These are phyloP conservation scores for Turnera subulata DNA, from an alignment of 345 rosid genomes.

Conservation along the genomic window DNA sequence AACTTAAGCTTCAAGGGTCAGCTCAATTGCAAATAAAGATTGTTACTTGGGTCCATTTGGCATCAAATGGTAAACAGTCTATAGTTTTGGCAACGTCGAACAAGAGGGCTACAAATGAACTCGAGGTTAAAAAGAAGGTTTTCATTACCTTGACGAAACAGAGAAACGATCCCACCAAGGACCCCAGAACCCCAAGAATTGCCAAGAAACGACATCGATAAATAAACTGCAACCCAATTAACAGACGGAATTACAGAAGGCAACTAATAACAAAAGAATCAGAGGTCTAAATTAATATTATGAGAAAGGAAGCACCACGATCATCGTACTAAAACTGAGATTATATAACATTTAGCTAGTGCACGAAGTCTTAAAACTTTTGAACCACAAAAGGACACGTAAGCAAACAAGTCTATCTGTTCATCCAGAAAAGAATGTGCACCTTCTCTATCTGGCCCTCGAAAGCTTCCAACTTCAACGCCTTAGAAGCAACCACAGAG, in stretches of 20 bases:
- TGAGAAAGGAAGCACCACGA: no score
- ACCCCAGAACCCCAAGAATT: constrained; percentile 69
- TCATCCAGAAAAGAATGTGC: background rate
- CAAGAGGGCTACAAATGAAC: background rate
- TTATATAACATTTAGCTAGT: no score
- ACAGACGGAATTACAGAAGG: background rate
- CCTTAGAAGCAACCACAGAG: constrained; percentile 23
- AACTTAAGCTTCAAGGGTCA: no score
- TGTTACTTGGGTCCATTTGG: no score
- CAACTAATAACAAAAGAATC: background rate
- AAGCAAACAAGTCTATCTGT: no score
- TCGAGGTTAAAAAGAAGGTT: background rate
- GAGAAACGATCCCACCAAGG: constrained; percentile 63
- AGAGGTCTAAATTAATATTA: background rate
- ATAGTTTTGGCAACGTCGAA: background rate
- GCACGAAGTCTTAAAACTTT: no score
- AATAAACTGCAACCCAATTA: constrained; percentile 37
- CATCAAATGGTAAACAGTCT: no score
- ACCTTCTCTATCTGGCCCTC: constrained; percentile 77
- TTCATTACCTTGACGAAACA: constrained; percentile 89
- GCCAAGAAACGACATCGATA: constrained; percentile 74
- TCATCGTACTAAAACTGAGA: no score
- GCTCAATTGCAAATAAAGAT: no score
- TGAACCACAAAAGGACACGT: no score
- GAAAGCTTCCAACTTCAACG: constrained; percentile 24